Evolutionary conservation across 208 protist species (phyloP), one percentile per base, ranked within the genome.

Genomic region (Wallacemonas sp.): DNA sequence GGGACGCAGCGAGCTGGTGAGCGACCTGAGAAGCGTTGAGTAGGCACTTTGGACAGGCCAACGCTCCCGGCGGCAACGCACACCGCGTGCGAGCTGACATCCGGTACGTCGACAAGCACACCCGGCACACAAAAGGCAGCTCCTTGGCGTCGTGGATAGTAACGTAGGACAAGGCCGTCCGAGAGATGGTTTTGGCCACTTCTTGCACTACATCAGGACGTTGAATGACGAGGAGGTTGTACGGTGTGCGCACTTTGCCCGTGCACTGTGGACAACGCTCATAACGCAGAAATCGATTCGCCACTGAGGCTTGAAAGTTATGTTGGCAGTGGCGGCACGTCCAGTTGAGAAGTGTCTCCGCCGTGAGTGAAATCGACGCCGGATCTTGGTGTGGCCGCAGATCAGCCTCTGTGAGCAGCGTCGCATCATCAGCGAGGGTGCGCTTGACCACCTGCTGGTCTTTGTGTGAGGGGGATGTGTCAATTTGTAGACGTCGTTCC

Each of bases 21-120:
- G 22, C 21, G 9, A 66, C 50, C 44, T 70, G 73, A 33, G 57
- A 64, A 15, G 48, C 48, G 15, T 46, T 78, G 15, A 80, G 65
- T 33, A 86, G 71, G 54, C 87, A 93, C 61, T 93, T 93, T 8
- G 82, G 76, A 42, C 87, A 93, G n/a, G 87, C 87, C 1, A 70
- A 71, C 8, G 48, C 59, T 8, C 74, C 75, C 24, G 21, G 52
- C 21, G 75, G 78, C 4, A 91, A 50, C 10, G 77, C 48, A 45
- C 87, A 93, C 42, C 88, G 88, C 13, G 80, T 44, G 12, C 76
- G 69, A 15, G 85, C 68, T 10, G 84, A 76, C 81, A 91, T 90
- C 37, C 78, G 77, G 67, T 90, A 94, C 3, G 68, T 72, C 0
- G 79, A 76, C 22, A 86, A 70, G 42, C 88, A 94, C 45, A 41